Conservation (phyloP, 345 rosid genomes). For the Orychophragmus violaceus region DNA sequence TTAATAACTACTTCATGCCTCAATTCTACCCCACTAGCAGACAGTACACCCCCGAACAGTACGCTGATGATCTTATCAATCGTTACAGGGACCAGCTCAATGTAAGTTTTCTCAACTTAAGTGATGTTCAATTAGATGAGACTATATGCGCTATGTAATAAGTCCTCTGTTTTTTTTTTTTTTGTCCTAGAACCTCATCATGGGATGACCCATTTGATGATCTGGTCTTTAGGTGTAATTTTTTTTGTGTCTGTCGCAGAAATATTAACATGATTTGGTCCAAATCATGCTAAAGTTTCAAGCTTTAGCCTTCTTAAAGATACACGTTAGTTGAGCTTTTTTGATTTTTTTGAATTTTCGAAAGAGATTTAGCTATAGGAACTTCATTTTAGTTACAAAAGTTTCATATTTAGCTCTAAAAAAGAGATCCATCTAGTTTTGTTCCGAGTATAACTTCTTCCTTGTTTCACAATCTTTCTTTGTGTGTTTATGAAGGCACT, state of each 20-base stretch:
- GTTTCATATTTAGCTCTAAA: not conserved
- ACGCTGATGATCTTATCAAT: slow-evolving; percentile 50
- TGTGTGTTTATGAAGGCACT: slow-evolving; percentile 34
- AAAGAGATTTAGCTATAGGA: not conserved
- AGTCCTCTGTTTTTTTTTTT: not conserved
- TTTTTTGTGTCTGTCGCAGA: not conserved
- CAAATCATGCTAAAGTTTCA: not conserved
- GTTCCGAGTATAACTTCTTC: not conserved
- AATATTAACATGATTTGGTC: not conserved
- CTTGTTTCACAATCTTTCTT: not conserved
- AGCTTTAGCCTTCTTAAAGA: not conserved
- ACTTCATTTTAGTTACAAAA: not conserved
- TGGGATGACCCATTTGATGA: not conserved
- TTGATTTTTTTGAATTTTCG: not conserved
- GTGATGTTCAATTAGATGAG: not conserved
- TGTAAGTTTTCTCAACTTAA: slow-evolving; percentile 30
- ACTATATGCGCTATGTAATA: not conserved
- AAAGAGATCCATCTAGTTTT: not conserved
- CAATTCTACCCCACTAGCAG: slow-evolving; percentile 41
- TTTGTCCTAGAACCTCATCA: not conserved
- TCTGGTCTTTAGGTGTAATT: not conserved
- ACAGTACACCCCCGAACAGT: slow-evolving; percentile 53
- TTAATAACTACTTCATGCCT: slow-evolving; percentile 94
- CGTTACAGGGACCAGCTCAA: slow-evolving; percentile 52
- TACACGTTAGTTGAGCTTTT: no score